Evolutionary conservation across 169 alveolate species (phyloP), one percentile per base, ranked within the genome.

Genomic region (Plasmodium yoelii): DNA sequence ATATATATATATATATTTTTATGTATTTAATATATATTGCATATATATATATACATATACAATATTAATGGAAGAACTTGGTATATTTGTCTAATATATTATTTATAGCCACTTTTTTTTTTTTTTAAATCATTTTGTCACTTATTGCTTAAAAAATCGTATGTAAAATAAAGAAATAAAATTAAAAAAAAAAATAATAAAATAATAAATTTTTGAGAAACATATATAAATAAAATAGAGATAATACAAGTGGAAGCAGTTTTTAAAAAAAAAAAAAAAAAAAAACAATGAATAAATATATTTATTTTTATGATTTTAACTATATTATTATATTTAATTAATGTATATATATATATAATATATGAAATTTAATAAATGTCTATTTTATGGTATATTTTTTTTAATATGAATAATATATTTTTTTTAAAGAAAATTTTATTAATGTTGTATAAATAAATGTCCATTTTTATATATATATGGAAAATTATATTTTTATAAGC

Each of bases 301-400:
- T 15, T 13, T 18, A 42, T 9, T n/a, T 12, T 24, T 53, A 10
- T 24, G 13, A 49, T 53, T 71, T 51, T 18, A 19, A 24, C 42
- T 22, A 51, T 42, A 18, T 57, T 24, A 42, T 71, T 59, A 42
- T 42, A 49, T 44, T 67, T 24, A 39, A 71, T 42, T 10, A 24
- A n/a, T 8, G 1, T 46, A 26, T 22, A 73, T 56, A 56, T 46
- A 34, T 34, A 46, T 72, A 24, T 46, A 63, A 10, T 59, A 49
- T 67, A 19, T 59, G 55, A 8, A 47, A 24, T 42, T 13, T 26
- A 69, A 55, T 15, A 24, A 51, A 69, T 69, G 61, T 60, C 7
- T 46, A 47, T 44, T 42, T 26, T 26, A 18, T 69, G 18, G 61
- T 56, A 24, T 19, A 57, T 57, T 3, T 34, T 28, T 34, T 34